A percentile compares a stretch with the other conserved stretches of the same genome.
Evolutionary conservation across 1,284 basidiomycete genomes (phyloP).

Genomic region (Coniferiporia weirii): DNA sequence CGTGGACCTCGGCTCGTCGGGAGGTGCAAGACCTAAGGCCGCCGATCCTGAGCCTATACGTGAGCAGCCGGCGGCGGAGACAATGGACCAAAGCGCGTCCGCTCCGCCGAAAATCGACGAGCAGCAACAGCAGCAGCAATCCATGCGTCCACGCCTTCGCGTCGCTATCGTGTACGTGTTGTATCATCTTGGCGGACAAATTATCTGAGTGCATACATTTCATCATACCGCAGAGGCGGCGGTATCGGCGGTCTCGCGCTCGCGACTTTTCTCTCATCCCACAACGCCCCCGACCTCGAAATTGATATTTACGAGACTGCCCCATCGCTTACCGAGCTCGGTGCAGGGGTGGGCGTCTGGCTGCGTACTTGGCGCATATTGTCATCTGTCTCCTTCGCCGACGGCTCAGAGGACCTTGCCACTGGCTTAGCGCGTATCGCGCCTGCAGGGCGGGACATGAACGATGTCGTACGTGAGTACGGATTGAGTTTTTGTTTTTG

Average conservation of each 20-base stretch:
- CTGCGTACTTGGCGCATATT: constrained; percentile 40
- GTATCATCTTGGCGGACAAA: background rate
- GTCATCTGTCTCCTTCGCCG: background rate
- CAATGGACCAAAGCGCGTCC: too few relatives aligned
- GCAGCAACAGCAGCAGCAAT: background rate
- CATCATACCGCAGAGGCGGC: constrained; percentile 34
- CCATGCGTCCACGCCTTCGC: constrained; percentile 49
- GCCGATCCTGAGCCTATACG: background rate
- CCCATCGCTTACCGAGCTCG: constrained; percentile 42
- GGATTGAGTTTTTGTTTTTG: background rate
- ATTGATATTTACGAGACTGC: constrained; percentile 45
- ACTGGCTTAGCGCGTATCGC: constrained; percentile 4
- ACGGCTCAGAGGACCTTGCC: constrained; percentile 2
- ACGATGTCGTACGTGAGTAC: background rate
- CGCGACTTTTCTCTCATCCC: constrained; percentile 35
- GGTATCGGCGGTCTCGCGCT: constrained; percentile 44
- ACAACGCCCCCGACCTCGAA: constrained; percentile 29
- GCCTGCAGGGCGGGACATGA: constrained; percentile 10
- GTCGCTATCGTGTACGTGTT: constrained; percentile 8
- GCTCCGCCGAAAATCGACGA: too few relatives aligned
- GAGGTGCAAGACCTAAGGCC: background rate
- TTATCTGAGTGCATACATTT: too few relatives aligned
- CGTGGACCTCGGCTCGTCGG: background rate
- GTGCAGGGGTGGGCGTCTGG: constrained; percentile 47
- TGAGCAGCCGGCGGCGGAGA: background rate